Evolutionary conservation across 176 grass and related monocot species (phyloP), one percentile per base, ranked within the genome.

Genomic region (Saccharum spontaneum): DNA sequence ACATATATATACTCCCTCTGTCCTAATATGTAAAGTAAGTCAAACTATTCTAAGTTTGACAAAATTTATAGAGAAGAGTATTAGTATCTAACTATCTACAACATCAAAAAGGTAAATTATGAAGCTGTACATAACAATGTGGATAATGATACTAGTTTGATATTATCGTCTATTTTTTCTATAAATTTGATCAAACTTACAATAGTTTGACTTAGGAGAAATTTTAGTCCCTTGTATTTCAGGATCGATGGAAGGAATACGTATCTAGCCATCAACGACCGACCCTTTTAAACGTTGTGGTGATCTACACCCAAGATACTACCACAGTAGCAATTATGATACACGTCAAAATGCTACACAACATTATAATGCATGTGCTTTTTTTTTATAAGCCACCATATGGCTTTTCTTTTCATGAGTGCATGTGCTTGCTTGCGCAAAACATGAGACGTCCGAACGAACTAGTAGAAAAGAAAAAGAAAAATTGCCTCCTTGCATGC

Each of bases 281-380:
- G 39, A 80, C 24, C 80, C 75, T 87, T 87, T 90, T 83, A 70
- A 87, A 68, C 59, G 67, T 49, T 80, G 17, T 18, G 66, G 39
- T 23, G 66, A 84, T 84, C 40, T 75, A 45, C 50, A 40, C 69
- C 39, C 14, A 80, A 84, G 89, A 87, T 90, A 63, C 80, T 90
- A 76, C 61, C 41, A 31, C 17, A 3, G 39, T 90, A 87, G 85
- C 84, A 87, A 43, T 90, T 84, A 84, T 90, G 75, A 80, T 83
- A 70, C 80, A 69, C 75, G 80, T 68, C 69, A 91, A 91, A 91
- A 91, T 88, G 85, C 85, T 91, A 91, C 75, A 38, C 69, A 63
- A 76, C 60, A 84, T 71, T 76, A 7, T 39, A 37, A 33, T 79
- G 24, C 60, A n/a, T 8, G 80, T 61, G 28, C 20, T 78, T 82